Base-by-base conservation (phyloP, 1,284 basidiomycete genomes). In the Puccinia hordei region DNA sequence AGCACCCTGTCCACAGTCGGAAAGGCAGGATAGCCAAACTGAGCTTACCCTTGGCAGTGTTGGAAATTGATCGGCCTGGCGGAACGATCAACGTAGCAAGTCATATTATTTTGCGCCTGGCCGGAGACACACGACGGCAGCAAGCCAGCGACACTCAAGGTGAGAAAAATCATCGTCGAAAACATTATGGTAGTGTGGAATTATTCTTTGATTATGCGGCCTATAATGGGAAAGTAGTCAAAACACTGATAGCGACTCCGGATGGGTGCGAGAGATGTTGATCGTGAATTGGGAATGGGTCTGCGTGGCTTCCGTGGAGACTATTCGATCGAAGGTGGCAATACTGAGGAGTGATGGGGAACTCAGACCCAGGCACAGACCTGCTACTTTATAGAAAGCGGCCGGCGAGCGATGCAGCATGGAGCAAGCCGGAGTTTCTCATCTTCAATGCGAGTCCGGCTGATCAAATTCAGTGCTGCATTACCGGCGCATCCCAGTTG, bases 31-130 rank as follows among this genome's bases (percentile, higher is more conserved):
- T 3, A 55, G 53, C 24, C 2, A 12, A 24, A 59, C 57, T 9
- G 30, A 27, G 57, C 57, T 59, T 59, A 59, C 57, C 57, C 57
- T 59, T 59, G 57, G 30, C 57, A 59, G 57, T 59, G 27, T 19
- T 27, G 12, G 57, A 59, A 59, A 59, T 59, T 27, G 19, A 59
- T 59, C 57, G 30, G 12, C 27, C 30, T n/a, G 57, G 27, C 27
- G 15, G 57, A 9, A 33, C 57, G 57, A n/a, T 59, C 33, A 3
- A 33, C 57, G 30, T 59, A 59, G 57, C 57, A 59, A 33, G 57
- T 15, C 57, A 59, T 10, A 27, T 59, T 59, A 27, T 59, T 59
- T 33, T 33, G 27, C 30, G 57, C 30, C 30, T 59, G 57, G 30
- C 57, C 30, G 57, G 24, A 59, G 27, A 59, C 57, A 59, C 27